Conservation (phyloP, 2,329 filamentous ascomycete species). For the Paramyrothecium roridum region DNA sequence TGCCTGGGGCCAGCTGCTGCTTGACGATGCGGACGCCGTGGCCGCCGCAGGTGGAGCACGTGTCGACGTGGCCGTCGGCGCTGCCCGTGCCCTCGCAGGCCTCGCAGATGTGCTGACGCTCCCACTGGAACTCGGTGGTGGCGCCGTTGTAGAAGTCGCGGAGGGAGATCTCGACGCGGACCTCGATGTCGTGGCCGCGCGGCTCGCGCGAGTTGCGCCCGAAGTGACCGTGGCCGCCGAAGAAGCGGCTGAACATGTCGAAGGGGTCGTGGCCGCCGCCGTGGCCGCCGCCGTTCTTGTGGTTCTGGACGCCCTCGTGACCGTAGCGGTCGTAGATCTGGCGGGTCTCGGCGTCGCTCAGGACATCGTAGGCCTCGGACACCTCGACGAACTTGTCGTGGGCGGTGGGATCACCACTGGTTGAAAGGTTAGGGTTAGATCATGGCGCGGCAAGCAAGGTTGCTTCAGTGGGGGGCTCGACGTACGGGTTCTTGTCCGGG, state of each 20-base stretch:
- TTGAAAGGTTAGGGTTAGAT: slow-evolving; percentile 1
- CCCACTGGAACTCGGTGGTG: slow-evolving; percentile 81
- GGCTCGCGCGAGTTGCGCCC: slow-evolving; percentile 71
- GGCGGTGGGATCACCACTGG: slow-evolving; percentile 72
- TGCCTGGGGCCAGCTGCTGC: slow-evolving; percentile 92
- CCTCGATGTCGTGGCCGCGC: slow-evolving; percentile 84
- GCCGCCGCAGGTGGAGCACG: slow-evolving; percentile 73
- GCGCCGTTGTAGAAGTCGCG: slow-evolving; percentile 91
- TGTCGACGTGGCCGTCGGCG: slow-evolving; percentile 78
- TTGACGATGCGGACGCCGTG: slow-evolving; percentile 83
- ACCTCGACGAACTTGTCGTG: slow-evolving; percentile 91
- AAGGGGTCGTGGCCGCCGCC: slow-evolving; percentile 78
- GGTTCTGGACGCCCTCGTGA: slow-evolving; percentile 84
- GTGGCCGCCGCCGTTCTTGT: slow-evolving; percentile 66
- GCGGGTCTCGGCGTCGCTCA: slow-evolving; percentile 75
- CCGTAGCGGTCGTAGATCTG: slow-evolving; percentile 93
- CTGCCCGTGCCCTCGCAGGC: slow-evolving; percentile 83
- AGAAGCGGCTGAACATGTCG: slow-evolving; percentile 95
- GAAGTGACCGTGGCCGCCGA: slow-evolving; percentile 86
- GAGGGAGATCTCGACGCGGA: slow-evolving; percentile 74
- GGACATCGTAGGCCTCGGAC: slow-evolving; percentile 90
- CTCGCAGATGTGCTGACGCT: slow-evolving; percentile 94
- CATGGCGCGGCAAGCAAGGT: too few species aligned
- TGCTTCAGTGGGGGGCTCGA: slow-evolving; percentile 19
- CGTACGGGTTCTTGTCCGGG: slow-evolving; percentile 96